Evolutionary conservation across 805 yeast genomes (phyloP).

Genomic region (Schizosaccharomyces lindneri): DNA sequence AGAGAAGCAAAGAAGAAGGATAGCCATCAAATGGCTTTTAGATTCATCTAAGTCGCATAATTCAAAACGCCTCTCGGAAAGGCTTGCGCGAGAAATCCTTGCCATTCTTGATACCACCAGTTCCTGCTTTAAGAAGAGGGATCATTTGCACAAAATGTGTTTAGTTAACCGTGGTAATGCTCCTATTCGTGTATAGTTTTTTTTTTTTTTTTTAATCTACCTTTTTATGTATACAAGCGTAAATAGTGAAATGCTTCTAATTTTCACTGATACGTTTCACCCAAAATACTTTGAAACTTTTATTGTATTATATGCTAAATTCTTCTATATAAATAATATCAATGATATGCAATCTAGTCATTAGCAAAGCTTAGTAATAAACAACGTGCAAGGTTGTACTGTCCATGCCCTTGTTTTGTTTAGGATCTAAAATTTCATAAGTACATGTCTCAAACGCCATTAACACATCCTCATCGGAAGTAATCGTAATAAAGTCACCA

Average conservation of each 20-base stretch:
- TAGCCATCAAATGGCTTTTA: background rate
- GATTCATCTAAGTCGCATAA: background rate
- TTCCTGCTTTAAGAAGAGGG: background rate
- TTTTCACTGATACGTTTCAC: background rate
- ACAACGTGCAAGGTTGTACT: background rate
- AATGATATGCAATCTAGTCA: background rate
- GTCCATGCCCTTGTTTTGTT: background rate
- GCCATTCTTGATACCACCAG: background rate
- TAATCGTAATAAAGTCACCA: conserved; percentile 72
- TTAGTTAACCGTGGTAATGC: background rate
- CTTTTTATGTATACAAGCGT: no score
- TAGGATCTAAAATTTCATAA: background rate
- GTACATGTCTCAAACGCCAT: conserved; percentile 38
- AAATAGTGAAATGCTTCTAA: background rate
- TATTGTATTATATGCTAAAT: background rate
- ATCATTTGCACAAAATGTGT: background rate
- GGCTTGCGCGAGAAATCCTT: background rate
- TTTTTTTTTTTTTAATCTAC: no score
- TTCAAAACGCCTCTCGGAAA: background rate
- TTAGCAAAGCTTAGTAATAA: background rate
- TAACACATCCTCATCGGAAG: conserved; percentile 66
- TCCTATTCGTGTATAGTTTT: background rate
- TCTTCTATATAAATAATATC: background rate
- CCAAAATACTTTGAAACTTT: background rate
- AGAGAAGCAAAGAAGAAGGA: background rate